These are phyloP conservation scores for Vitis cinerea DNA, from an alignment of 164 flowering plant species.

Conservation along the genomic window DNA sequence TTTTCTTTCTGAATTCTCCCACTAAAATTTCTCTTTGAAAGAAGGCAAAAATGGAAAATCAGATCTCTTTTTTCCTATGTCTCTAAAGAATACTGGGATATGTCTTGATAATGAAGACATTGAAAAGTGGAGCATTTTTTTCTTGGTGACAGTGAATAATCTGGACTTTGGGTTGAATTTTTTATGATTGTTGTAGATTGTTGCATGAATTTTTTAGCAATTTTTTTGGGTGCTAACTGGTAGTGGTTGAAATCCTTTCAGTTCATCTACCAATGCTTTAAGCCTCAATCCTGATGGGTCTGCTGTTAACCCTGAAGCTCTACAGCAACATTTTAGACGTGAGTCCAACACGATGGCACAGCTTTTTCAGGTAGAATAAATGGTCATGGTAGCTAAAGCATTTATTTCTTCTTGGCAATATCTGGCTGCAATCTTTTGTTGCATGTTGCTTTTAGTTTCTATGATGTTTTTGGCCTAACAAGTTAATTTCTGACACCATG, in stretches of 20 bases:
- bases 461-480: not conserved
- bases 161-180: not conserved
- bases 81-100: too few relatives aligned
- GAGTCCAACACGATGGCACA: slow-evolving; percentile 76
- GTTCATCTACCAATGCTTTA: slow-evolving; percentile 50
- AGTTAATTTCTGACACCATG: slow-evolving; percentile 2
- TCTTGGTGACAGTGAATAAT: too few relatives aligned
- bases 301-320: slow-evolving; percentile 84
- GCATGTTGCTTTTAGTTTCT: not conserved
- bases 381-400: not conserved
- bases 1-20: too few relatives aligned
- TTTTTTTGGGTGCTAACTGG: not conserved
- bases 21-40: too few relatives aligned
- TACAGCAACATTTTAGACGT: slow-evolving; percentile 73
- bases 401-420: not conserved
- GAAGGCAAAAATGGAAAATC: too few relatives aligned
- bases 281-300: slow-evolving; percentile 88
- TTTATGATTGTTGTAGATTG: not conserved
- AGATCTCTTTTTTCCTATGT: too few relatives aligned
- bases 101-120: too few relatives aligned
- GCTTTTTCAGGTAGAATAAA: slow-evolving; percentile 69
- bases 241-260: slow-evolving; percentile 26
- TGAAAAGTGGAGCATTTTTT: too few relatives aligned
- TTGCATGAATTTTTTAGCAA: not conserved
- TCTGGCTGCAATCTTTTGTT: not conserved